Base-by-base conservation (phyloP, 805 yeast species). In the Barnettozyma californica region DNA sequence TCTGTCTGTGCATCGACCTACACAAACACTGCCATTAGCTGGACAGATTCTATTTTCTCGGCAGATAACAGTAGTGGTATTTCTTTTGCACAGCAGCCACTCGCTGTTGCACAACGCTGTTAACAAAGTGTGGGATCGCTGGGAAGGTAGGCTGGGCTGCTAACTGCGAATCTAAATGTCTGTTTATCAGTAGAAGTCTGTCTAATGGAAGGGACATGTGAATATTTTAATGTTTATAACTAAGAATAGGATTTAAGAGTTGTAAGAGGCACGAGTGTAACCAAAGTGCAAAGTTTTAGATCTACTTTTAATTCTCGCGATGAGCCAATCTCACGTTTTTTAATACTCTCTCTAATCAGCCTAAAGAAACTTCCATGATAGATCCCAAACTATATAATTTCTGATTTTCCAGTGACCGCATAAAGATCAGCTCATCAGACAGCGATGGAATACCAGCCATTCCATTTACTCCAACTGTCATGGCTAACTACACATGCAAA, bases 181-280 rank as follows among this genome's bases (percentile, higher is more conserved):
- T 31, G 26, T 34, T 33, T 25, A 50, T 50, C 21, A 35, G 43
- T 8, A 31, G 43, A 7, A 50, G 42, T 35, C 53, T 47, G 33
- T 48, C 48, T 3, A 48, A 9, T 4, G 53, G 53, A 18, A 20
- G 42, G 5, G 50, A 46, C 50, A 47, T 43, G 13, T 23, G 21
- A n/a, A 26, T n/a, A 27, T 5, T 6, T 9, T n/a, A n/a, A n/a
- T n/a, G n/a, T n/a, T n/a, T n/a, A n/a, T n/a, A n/a, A n/a, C n/a
- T n/a, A n/a, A n/a, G n/a, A n/a, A n/a, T n/a, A n/a, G 14, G 39
- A 36, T 18, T 33, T 33, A 13, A 16, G 20, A 11, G 9, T 9
- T 35, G 5, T 35, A 9, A 21, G 14, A 29, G 33, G 14, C 2
- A 18, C 20, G 14, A 20, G 20, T 13, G 37, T n/a, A n/a, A 23